Evolutionary conservation across 2,329 filamentous ascomycete species (phyloP).

Genomic region (Phialemoniopsis sp.): DNA sequence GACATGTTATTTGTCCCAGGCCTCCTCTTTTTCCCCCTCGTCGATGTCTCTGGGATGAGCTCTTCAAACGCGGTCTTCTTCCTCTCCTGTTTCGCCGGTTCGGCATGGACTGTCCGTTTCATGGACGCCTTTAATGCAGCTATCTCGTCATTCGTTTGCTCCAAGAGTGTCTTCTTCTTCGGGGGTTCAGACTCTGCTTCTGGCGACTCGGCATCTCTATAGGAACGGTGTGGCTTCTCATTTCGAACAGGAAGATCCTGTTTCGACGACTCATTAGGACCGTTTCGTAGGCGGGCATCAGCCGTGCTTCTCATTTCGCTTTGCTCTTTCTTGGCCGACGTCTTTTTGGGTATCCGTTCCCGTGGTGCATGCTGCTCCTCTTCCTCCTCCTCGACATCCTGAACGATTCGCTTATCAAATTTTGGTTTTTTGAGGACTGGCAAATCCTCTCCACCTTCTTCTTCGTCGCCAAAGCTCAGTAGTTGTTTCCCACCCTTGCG

Average conservation of each 20-base stretch:
- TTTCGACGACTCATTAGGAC: no score
- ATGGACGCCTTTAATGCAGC: conserved; percentile 78
- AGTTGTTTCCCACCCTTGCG: conserved; percentile 72
- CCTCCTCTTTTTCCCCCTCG: conserved; percentile 65
- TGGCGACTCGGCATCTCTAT: not conserved
- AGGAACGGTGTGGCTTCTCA: no score
- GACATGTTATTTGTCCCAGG: conserved; percentile 49
- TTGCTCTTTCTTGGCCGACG: conserved; percentile 4
- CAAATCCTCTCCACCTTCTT: conserved; percentile 51
- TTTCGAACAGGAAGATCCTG: no score
- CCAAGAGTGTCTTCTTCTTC: conserved; percentile 48
- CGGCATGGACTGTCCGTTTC: conserved; percentile 57
- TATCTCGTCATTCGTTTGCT: conserved; percentile 75
- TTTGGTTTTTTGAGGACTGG: conserved; percentile 71
- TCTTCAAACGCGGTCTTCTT: conserved; percentile 66
- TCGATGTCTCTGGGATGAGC: conserved; percentile 70
- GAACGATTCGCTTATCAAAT: conserved; percentile 72
- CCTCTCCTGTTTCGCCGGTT: conserved; percentile 45
- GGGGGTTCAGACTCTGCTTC: conserved; percentile 25
- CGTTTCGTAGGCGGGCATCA: no score
- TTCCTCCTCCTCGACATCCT: conserved; percentile 44
- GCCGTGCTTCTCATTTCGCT: not conserved
- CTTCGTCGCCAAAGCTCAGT: conserved; percentile 73
- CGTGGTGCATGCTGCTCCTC: conserved; percentile 11
- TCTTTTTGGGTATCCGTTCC: not conserved